Evolutionary conservation across 139 green algal genomes (phyloP), one percentile per base, ranked within the genome.

Genomic region (Chlamydomonas schloesseri): DNA sequence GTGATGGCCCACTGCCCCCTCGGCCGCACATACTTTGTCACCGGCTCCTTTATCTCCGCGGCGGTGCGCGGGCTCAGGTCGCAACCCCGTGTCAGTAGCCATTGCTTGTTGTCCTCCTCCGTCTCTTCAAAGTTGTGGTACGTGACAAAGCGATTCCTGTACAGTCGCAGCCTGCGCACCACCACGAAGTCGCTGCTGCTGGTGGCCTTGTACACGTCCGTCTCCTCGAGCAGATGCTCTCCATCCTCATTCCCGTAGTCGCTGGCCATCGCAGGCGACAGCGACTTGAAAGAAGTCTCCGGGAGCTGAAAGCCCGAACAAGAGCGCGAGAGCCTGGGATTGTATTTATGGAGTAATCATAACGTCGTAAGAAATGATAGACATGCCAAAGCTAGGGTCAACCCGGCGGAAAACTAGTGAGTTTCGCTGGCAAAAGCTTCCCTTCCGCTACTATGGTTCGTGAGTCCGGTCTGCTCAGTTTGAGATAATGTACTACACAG

Each of bases 21-120:
- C 15, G 81, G 84, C 11, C 84, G 81, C 68, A 83, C 89, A 2
- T 64, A 78, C 37, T 88, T 87, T 15, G 9, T 46, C 21, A 67
- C 20, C 9, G 60, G 67, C 46, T 77, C 68, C 68, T 53, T 67
- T 24, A 87, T 91, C 18, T 89, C 91, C 20, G 37, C 24, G 60
- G 47, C 65, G 8, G 21, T 89, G 65, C 73, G 69, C 3, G 91
- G 91, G 31, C 70, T 37, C 23, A 94, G 83, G 55, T 89, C 78
- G 74, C 91, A 94, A 4, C 62, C 58, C 20, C 71, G 26, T 21
- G 90, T 79, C n/a, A 94, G 80, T n/a, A 88, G 73, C 89, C 89
- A 93, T 5, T 58, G 74, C 37, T 89, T 91, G 55, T 90, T 89
- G 83, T 84, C 78, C 28, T 60, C 58, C 3, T 65, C 57, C 50